Conservation (phyloP, 2,329 filamentous ascomycete genomes). For the Pseudocercospora fijiensis region DNA sequence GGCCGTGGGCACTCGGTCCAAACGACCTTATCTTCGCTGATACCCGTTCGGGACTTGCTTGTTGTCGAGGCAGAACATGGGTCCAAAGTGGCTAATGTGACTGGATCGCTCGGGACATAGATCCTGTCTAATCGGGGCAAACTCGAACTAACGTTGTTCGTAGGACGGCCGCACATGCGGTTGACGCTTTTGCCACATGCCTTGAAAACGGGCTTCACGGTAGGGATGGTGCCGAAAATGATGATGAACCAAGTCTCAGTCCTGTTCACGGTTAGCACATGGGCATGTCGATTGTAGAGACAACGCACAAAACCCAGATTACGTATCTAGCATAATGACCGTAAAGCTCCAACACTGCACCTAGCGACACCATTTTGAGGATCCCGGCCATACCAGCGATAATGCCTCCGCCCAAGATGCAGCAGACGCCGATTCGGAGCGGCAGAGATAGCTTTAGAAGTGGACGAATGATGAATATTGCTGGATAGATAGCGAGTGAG, state of each 20-base stretch:
- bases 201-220: constrained; percentile 20
- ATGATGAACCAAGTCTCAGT: constrained; percentile 29
- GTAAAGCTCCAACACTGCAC: constrained; percentile 5
- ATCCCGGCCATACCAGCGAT: constrained; percentile 25
- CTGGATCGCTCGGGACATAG: not conserved
- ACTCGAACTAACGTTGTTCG: not conserved
- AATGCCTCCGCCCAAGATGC: constrained; percentile 21
- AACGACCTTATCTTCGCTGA: not conserved
- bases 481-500: constrained; percentile 22
- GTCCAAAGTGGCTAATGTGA: not conserved
- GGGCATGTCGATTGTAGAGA: not conserved
- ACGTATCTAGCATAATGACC: constrained; percentile 15
- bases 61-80: not conserved
- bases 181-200: constrained; percentile 9
- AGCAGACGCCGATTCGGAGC: constrained; percentile 19
- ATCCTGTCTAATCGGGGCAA: not conserved
- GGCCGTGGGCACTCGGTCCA: not conserved
- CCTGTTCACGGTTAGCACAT: not conserved
- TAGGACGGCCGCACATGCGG: not conserved
- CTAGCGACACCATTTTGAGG: constrained; percentile 20
- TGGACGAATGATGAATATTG: constrained; percentile 21
- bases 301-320: constrained; percentile 10
- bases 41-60: not conserved
- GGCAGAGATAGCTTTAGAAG: constrained; percentile 16
- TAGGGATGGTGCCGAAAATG: constrained; percentile 26